Evolutionary conservation across 1,139 yeast genomes (phyloP).

Genomic region (Nakaseomyces bracarensis): DNA sequence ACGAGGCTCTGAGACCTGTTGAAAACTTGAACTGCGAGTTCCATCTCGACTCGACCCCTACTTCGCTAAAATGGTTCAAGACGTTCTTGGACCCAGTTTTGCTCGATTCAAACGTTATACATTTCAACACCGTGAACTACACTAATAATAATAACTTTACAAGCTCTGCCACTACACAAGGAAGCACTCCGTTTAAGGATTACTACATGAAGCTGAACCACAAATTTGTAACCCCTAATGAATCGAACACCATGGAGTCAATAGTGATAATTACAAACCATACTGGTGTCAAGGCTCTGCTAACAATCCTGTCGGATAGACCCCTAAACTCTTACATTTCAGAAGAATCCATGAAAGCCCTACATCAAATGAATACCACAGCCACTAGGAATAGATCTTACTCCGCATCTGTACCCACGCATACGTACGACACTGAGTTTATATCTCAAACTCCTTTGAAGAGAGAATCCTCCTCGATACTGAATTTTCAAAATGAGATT

Average conservation of each 20-base stretch:
- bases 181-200: slow-evolving; percentile 26
- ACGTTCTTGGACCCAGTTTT: slow-evolving; percentile 23
- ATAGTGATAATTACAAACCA: slow-evolving; percentile 29
- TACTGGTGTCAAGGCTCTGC: slow-evolving; percentile 31
- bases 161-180: slow-evolving; percentile 9
- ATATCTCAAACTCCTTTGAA: slow-evolving; percentile 21
- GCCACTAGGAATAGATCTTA: slow-evolving; percentile 7
- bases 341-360: slow-evolving; percentile 27
- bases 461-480: slow-evolving; percentile 28
- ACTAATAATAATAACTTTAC: slow-evolving; percentile 8
- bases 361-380: slow-evolving; percentile 10
- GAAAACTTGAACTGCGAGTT: slow-evolving; percentile 17
- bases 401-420: slow-evolving; percentile 10
- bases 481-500: slow-evolving; percentile 25
- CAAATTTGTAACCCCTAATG: slow-evolving; percentile 17
- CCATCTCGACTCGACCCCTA: slow-evolving; percentile 24
- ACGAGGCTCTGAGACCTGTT: slow-evolving; percentile 12
- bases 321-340: slow-evolving; percentile 28
- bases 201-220: slow-evolving; percentile 26
- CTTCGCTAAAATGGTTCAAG: slow-evolving; percentile 31
- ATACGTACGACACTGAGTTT: slow-evolving; percentile 13
- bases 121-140: slow-evolving; percentile 16
- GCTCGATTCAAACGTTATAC: slow-evolving; percentile 14
- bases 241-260: slow-evolving; percentile 17
- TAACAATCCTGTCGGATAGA: slow-evolving; percentile 30